Evolutionary conservation across 2,329 filamentous ascomycete genomes (phyloP).

Genomic region (Fusarium anguioides): DNA sequence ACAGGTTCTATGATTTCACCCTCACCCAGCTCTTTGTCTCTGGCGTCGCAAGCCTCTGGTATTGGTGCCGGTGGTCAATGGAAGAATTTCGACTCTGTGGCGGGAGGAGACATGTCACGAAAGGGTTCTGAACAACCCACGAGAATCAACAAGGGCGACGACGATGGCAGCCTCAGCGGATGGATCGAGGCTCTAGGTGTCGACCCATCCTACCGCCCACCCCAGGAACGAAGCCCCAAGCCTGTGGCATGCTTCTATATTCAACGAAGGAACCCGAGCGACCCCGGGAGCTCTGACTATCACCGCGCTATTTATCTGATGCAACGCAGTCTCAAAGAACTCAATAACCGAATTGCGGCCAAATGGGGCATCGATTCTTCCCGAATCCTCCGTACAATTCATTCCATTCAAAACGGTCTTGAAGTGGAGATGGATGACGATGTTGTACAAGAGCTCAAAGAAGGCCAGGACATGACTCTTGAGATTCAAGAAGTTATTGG

Average conservation of each 20-base stretch:
- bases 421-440: conserved; percentile 93
- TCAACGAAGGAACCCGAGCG: conserved; percentile 64
- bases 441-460: conserved; percentile 81
- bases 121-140: conserved; percentile 65
- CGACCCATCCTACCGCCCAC: conserved; percentile 85
- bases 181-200: conserved; percentile 94
- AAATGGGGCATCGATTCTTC: conserved; percentile 85
- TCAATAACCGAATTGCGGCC: conserved; percentile 76
- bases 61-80: conserved; percentile 60
- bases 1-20: conserved; percentile 73
- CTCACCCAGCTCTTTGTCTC: conserved; percentile 72
- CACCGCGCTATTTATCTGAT: conserved; percentile 89
- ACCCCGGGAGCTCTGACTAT: conserved; percentile 67
- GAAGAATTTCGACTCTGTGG: conserved; percentile 67
- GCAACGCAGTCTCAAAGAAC: conserved; percentile 78
- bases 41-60: conserved; percentile 66
- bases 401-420: conserved; percentile 77
- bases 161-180: conserved; percentile 74
- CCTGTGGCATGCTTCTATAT: conserved; percentile 91
- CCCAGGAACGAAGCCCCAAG: conserved; percentile 76
- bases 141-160: conserved; percentile 65
- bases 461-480: conserved; percentile 91
- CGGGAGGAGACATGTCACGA: conserved; percentile 60
- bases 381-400: conserved; percentile 77
- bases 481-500: conserved; percentile 67